Percentiles rank a stretch among this genome's conserved stretches.
phyloP scores from a whole-genome alignment of 768 basidiomycete genomes.

The Psilocybe tampanensis region DNA sequence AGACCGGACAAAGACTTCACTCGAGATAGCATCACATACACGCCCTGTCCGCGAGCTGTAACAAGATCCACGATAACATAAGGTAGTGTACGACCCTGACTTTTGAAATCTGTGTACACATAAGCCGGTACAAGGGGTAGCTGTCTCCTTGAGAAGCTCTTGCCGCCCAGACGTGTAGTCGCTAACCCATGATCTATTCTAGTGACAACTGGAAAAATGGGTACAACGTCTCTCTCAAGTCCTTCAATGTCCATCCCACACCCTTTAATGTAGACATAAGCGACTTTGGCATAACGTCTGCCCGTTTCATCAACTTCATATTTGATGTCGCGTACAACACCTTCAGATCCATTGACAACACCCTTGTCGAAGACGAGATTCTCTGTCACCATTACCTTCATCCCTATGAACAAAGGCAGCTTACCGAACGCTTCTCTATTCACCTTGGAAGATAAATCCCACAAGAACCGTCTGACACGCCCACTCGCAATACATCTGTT shows the following conservation, averaged over 20 bases:
- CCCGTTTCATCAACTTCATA: constrained; percentile 4
- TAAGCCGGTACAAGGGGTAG: neutral
- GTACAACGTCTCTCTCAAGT: constrained; percentile 4
- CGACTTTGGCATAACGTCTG: constrained; percentile 2
- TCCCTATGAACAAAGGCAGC: constrained; percentile 17
- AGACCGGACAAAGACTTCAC: neutral
- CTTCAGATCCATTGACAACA: constrained; percentile 21
- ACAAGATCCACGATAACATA: neutral
- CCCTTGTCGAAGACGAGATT: constrained; percentile 16
- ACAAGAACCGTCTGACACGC: neutral
- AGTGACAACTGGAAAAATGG: constrained; percentile 8
- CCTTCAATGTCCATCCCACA: constrained; percentile 4
- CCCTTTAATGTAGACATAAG: constrained; percentile 5
- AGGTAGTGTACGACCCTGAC: neutral
- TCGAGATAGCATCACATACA: neutral
- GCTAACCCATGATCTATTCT: neutral
- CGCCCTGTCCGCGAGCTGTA: neutral
- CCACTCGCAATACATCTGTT: neutral
- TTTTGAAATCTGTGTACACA: neutral
- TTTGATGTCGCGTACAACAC: constrained; percentile 7
- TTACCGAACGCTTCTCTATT: constrained; percentile 12
- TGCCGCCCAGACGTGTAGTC: neutral
- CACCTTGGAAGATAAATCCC: constrained; percentile 3
- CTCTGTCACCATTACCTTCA: constrained; percentile 22
- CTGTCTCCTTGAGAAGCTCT: too few relatives aligned